Evolutionary conservation across 176 grass and related monocot species (phyloP).

Genomic region (Phragmites australis): DNA sequence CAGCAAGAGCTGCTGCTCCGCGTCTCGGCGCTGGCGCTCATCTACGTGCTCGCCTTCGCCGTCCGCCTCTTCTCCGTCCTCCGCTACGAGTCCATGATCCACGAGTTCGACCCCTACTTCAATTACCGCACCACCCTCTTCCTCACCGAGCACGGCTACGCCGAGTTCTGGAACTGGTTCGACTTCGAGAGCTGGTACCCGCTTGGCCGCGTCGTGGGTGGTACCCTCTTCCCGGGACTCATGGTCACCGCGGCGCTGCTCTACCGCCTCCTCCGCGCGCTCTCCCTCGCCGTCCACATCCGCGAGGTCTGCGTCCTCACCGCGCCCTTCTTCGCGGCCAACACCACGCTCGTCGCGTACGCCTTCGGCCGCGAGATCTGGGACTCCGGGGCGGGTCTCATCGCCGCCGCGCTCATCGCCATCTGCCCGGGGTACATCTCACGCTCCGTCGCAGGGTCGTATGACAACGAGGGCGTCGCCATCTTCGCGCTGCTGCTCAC

Average conservation of each 20-base stretch:
- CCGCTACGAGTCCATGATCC: constrained; percentile 99
- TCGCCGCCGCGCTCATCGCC: constrained; percentile 89
- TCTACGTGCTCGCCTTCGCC: constrained; percentile 95
- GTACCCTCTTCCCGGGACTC: constrained; percentile 89
- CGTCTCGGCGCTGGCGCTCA: constrained; percentile 74
- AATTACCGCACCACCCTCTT: constrained; percentile 99
- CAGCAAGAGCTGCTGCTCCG: constrained; percentile 98
- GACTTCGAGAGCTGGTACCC: constrained; percentile 99
- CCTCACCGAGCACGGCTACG: constrained; percentile 76
- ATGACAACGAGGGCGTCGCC: constrained; percentile 95
- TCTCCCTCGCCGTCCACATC: constrained; percentile 90
- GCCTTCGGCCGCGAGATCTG: constrained; percentile 99
- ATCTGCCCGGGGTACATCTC: constrained; percentile 97
- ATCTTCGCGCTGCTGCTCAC: constrained; percentile 97
- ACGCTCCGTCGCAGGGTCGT: constrained; percentile 82
- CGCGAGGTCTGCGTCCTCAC: constrained; percentile 98
- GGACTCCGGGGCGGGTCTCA: constrained; percentile 85
- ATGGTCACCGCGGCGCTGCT: constrained; percentile 96
- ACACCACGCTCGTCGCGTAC: constrained; percentile 96
- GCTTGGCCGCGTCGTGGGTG: constrained; percentile 89
- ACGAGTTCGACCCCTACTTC: constrained; percentile 99
- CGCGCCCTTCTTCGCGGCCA: constrained; percentile 92
- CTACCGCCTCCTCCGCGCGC: constrained; percentile 70
- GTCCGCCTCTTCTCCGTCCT: constrained; percentile 97
- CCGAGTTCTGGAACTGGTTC: constrained; percentile 99